Base-by-base conservation (phyloP, 2,329 filamentous ascomycete genomes). In the Dendryphion nanum region DNA sequence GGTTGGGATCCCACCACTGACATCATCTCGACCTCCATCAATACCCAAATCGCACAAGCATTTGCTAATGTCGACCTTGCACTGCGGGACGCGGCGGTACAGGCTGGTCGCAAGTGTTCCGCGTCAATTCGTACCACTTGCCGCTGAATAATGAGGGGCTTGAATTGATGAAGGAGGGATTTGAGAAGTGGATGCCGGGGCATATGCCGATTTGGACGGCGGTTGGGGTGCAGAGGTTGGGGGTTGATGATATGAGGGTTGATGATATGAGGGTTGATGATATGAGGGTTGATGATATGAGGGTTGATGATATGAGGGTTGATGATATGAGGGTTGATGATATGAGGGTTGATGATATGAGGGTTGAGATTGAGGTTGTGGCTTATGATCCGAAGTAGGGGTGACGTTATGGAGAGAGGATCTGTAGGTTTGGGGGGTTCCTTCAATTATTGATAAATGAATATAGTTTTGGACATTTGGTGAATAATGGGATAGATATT, bases 11-110 rank as follows among this genome's bases (percentile, higher is more conserved):
- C 48, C 12, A 20, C 42, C 7, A 53, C 42, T 4, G 35, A 33
- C 6, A 33, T 33, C 3, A 39, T 58, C 30, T 18, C 30, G 26
- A 32, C 30, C 4, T 49, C 58, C n/a, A 40, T 58, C 44, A 47
- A 53, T 34, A 45, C 37, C 3, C 42, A 64, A 35, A 61, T 63
- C 42, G 55, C 54, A 16, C 60, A 61, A 37, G 75, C 77, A 1
- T 82, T 82, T 49, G 33, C 3, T 15, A 82, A 81, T 42, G 72
- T 81, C 13, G 75, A 82, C 2, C 51, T 66, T 6, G 63, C 56
- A 19, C 56, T 82, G 6, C 69, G 66, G 29, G 47, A 71, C 13
- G 77, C 76, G 79, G 79, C 1, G 75, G 74, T 1, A 70, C 73
- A 41, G 76, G 76, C 3, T 78, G 73, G 72, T 52, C 54, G 12